phyloP scores from a whole-genome alignment of 352 stramenopile species.

The Phytophthora idaei region DNA sequence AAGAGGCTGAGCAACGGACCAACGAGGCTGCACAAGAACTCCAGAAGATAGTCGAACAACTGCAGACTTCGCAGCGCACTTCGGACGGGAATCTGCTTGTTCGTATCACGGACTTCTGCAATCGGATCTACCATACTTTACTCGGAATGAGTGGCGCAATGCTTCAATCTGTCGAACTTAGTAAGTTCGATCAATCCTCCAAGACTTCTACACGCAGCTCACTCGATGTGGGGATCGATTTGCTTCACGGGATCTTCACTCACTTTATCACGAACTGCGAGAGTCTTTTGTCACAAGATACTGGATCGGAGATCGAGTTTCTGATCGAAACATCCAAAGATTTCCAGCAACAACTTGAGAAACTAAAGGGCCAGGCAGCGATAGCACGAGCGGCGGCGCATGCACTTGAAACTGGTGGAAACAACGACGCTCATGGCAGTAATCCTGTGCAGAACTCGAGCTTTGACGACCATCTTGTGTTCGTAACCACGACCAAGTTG shows the following conservation, averaged over 20 bases:
- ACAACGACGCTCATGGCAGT: conserved; percentile 14
- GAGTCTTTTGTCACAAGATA: conserved; percentile 16
- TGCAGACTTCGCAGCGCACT: conserved; percentile 29
- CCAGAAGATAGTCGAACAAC: conserved; percentile 35
- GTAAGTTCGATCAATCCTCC: conserved; percentile 22
- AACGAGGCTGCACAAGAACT: conserved; percentile 48
- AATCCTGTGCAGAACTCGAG: conserved; percentile 27
- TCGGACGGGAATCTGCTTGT: conserved; percentile 27
- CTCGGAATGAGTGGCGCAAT: conserved; percentile 53
- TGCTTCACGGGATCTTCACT: conserved; percentile 46
- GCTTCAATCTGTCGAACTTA: conserved; percentile 52
- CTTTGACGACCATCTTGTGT: conserved; percentile 47
- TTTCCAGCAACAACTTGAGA: conserved; percentile 55
- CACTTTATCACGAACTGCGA: conserved; percentile 43
- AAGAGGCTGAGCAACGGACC: conserved; percentile 49
- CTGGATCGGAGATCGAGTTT: conserved; percentile 23
- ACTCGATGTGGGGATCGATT: conserved; percentile 45
- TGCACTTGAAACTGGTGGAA: conserved; percentile 9
- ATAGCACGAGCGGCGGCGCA: conserved; percentile 33
- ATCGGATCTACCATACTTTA: conserved; percentile 57
- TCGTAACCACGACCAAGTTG: conserved; percentile 43
- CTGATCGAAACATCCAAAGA: conserved; percentile 40
- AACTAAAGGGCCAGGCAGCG: conserved; percentile 57
- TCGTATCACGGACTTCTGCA: conserved; percentile 37
- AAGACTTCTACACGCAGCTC: conserved; percentile 21